A percentile compares a stretch with the other conserved stretches of the same genome.
phyloP scores from a whole-genome alignment of 345 rosid genomes.

The Populus simonii region DNA sequence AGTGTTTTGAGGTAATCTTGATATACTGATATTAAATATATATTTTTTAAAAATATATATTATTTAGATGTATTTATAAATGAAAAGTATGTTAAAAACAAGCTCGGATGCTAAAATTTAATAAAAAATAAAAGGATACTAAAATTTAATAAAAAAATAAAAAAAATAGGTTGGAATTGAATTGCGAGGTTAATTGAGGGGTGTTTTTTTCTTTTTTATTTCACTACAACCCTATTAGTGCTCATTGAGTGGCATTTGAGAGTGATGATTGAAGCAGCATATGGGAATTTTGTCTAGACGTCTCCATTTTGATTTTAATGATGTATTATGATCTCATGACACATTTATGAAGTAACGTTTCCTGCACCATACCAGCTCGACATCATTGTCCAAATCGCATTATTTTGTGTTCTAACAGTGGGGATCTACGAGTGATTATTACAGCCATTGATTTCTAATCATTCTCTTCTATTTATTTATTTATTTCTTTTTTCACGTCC shows the following conservation, averaged over 20 bases:
- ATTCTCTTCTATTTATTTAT: constrained; percentile 23
- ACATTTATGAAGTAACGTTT: constrained; percentile 38
- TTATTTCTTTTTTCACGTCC: neutral
- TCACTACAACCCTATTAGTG: constrained; percentile 12
- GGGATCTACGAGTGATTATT: constrained; percentile 31
- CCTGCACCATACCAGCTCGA: constrained; percentile 59
- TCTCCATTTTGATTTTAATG: constrained; percentile 10
- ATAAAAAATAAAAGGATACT: too few species aligned
- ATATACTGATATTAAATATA: too few species aligned
- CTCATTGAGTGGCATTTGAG: constrained; percentile 13
- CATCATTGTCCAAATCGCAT: constrained; percentile 53
- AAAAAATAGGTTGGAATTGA: neutral
- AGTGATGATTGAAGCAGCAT: constrained; percentile 19
- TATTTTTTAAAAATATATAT: too few species aligned
- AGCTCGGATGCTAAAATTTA: too few species aligned
- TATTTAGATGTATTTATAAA: neutral
- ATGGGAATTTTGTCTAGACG: neutral
- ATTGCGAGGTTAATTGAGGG: neutral
- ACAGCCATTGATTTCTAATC: constrained; percentile 50
- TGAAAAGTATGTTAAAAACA: too few species aligned
- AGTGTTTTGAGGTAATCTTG: neutral
- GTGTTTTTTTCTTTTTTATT: neutral
- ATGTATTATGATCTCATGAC: constrained; percentile 36
- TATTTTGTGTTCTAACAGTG: constrained; percentile 42
- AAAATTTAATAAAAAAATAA: too few species aligned